phyloP scores from a whole-genome alignment of 2,329 filamentous ascomycete genomes.

The Sodiomyces alkalinus region DNA sequence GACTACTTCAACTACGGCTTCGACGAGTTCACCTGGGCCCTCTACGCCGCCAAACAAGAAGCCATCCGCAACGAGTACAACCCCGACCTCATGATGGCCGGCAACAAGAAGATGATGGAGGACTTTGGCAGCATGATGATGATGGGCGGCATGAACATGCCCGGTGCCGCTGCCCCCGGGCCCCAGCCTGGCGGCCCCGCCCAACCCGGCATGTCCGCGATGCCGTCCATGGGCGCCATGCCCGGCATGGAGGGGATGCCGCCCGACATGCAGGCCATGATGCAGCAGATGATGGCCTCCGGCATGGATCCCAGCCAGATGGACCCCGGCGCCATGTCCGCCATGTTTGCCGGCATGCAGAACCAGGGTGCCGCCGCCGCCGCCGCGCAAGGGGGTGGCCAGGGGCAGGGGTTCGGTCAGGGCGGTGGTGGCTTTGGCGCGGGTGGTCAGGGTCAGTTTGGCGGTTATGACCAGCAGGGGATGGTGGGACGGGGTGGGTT shows the following conservation, averaged over 20 bases:
- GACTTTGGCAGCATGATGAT: slow-evolving; percentile 56
- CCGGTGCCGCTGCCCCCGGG: slow-evolving; percentile 16
- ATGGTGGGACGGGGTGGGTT: too few relatives aligned
- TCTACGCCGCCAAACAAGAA: slow-evolving; percentile 84
- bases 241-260: slow-evolving; percentile 47
- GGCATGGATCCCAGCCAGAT: slow-evolving; percentile 53
- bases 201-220: slow-evolving; percentile 26
- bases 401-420: slow-evolving; percentile 35
- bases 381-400: slow-evolving; percentile 35
- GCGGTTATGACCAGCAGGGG: slow-evolving; percentile 29
- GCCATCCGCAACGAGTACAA: slow-evolving; percentile 61
- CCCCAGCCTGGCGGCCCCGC: slow-evolving; percentile 13
- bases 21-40: slow-evolving; percentile 94
- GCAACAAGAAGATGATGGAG: slow-evolving; percentile 67
- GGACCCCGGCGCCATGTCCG: slow-evolving; percentile 41
- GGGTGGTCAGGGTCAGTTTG: slow-evolving; percentile 37
- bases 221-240: slow-evolving; percentile 37
- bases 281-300: slow-evolving; percentile 54
- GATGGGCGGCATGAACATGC: slow-evolving; percentile 32
- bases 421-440: too few relatives aligned
- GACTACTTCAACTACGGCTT: slow-evolving; percentile 99
- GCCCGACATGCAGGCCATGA: slow-evolving; percentile 52
- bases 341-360: slow-evolving; percentile 47
- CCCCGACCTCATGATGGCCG: slow-evolving; percentile 45
- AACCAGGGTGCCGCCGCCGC: slow-evolving; percentile 27